Conservation (phyloP, 768 basidiomycete species). For the Psilocybe tampanensis region DNA sequence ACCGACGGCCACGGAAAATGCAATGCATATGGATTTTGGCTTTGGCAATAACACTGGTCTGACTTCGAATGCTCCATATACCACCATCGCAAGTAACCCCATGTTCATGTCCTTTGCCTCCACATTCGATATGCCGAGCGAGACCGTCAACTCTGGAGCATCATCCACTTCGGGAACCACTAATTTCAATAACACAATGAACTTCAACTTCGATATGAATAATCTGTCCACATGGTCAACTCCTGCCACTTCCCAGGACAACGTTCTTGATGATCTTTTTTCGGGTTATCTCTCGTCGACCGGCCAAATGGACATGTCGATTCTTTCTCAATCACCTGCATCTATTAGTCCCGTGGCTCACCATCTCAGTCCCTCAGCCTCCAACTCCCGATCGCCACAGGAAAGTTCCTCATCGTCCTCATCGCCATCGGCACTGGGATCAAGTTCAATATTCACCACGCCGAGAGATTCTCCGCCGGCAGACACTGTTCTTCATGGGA, state of each 20-base stretch:
- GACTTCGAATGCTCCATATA: conserved; percentile 56
- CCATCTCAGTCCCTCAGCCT: conserved; percentile 28
- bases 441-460: conserved; percentile 29
- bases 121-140: conserved; percentile 45
- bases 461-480: conserved; percentile 32
- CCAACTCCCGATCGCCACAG: conserved; percentile 16
- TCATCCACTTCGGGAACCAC: conserved; percentile 13
- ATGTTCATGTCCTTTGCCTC: conserved; percentile 83
- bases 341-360: conserved; percentile 63
- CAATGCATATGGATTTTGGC: conserved; percentile 63
- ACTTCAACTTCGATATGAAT: conserved; percentile 51
- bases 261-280: conserved; percentile 50
- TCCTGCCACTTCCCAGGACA: conserved; percentile 34
- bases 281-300: conserved; percentile 35
- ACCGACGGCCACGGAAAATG: conserved; percentile 53
- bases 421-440: conserved; percentile 36
- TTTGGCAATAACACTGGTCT: conserved; percentile 54
- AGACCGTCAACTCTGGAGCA: conserved; percentile 15
- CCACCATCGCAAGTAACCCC: conserved; percentile 82
- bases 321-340: conserved; percentile 33
- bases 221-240: conserved; percentile 47
- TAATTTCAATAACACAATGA: conserved; percentile 20
- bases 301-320: conserved; percentile 31
- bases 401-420: conserved; percentile 35
- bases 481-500: too few relatives aligned